Percentiles rank a stretch among this genome's conserved stretches.
Evolutionary conservation across 495 filamentous ascomycete genomes (phyloP).

Genomic region (Durotheca rogersii): DNA sequence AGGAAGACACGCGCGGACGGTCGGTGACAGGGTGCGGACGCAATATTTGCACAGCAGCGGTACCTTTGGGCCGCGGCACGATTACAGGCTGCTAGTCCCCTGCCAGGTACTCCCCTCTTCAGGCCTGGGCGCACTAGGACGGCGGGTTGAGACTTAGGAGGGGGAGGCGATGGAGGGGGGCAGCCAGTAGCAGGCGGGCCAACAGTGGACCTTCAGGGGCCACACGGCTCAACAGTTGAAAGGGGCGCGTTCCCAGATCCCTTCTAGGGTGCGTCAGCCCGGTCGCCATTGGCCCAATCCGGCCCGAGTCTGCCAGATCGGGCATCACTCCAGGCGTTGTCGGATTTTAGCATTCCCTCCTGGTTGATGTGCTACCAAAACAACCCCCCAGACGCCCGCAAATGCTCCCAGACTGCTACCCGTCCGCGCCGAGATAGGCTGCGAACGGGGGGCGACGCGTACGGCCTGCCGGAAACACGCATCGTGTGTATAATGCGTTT

Average conservation of each 20-base stretch:
- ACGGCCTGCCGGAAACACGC: too few relatives aligned
- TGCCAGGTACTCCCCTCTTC: too few relatives aligned
- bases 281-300: slow-evolving; percentile 11
- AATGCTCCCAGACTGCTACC: too few relatives aligned
- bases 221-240: slow-evolving; percentile 32
- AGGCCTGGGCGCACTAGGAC: slow-evolving; percentile 13
- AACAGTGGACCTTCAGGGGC: slow-evolving; percentile 1
- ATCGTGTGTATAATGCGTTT: too few relatives aligned
- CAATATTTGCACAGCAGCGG: too few relatives aligned
- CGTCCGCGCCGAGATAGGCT: too few relatives aligned
- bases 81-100: too few relatives aligned
- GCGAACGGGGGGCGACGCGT: too few relatives aligned
- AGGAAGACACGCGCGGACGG: background rate
- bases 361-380: background rate
- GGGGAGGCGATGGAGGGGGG: too few relatives aligned
- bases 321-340: slow-evolving; percentile 19
- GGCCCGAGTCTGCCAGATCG: slow-evolving; percentile 18
- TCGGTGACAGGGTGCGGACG: background rate
- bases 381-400: too few relatives aligned
- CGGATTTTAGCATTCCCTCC: slow-evolving; percentile 6
- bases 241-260: slow-evolving; percentile 1
- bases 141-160: slow-evolving; percentile 12
- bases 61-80: slow-evolving; percentile 21
- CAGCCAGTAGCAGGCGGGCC: slow-evolving; percentile 1
- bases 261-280: background rate